Evolutionary conservation across 2,329 filamentous ascomycete genomes (phyloP).

Genomic region (Cylindrodendrum hubeiense): DNA sequence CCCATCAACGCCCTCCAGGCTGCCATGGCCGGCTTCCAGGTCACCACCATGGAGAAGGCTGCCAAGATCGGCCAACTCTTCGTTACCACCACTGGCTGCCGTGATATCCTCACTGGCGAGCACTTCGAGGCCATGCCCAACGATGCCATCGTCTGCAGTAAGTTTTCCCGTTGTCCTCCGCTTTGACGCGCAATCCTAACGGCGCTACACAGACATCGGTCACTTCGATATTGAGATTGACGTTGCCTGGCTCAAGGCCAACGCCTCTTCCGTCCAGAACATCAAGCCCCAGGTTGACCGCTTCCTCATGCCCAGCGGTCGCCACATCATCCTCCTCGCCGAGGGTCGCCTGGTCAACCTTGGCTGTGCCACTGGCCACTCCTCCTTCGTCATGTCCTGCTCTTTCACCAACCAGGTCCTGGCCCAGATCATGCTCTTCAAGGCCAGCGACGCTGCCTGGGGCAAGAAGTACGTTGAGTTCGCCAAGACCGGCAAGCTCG

Average conservation of each 20-base stretch:
- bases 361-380: conserved; percentile 98
- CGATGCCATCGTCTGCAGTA: conserved; percentile 98
- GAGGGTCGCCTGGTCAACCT: conserved; percentile 99
- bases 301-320: conserved; percentile 92
- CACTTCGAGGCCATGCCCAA: conserved; percentile 98
- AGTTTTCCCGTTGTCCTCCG: conserved; percentile 43
- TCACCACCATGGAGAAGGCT: conserved; percentile 98
- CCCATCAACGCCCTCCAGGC: conserved; percentile 99
- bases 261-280: conserved; percentile 92
- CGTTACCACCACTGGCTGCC: conserved; percentile 98
- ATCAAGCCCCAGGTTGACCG: conserved; percentile 99
- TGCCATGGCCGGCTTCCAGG: conserved; percentile 96
- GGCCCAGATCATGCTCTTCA: conserved; percentile 98
- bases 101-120: conserved; percentile 91
- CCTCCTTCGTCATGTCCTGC: conserved; percentile 99
- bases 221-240: conserved; percentile 99
- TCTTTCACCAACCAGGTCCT: conserved; percentile 99
- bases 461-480: conserved; percentile 97
- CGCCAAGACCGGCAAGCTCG: conserved; percentile 90
- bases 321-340: conserved; percentile 97
- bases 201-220: conserved; percentile 78
- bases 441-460: conserved; percentile 88
- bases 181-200: conserved; percentile 28
- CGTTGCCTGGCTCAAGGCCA: conserved; percentile 99
- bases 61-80: conserved; percentile 93